A percentile compares a stretch with the other conserved stretches of the same genome.
Conservation (phyloP, 2,329 filamentous ascomycete genomes). For the Lachnellula subtilissima region DNA sequence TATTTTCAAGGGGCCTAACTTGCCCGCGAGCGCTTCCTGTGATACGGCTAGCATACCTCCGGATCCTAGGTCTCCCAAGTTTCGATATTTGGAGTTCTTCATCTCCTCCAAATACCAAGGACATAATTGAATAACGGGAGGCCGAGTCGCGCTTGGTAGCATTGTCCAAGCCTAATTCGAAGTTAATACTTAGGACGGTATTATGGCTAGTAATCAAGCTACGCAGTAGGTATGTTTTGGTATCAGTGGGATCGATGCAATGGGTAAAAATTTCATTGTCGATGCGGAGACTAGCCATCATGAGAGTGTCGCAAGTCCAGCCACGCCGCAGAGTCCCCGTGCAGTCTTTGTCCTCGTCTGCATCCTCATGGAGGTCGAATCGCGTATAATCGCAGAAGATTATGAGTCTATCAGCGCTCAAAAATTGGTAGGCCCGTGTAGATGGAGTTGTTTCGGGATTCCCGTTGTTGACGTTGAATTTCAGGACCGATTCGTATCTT, state of each 20-base stretch:
- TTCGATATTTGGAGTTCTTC: not conserved
- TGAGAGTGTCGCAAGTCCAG: not conserved
- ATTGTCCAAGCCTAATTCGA: not conserved
- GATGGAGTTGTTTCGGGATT: no score
- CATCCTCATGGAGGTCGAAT: not conserved
- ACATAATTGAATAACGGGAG: not conserved
- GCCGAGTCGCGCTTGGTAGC: not conserved
- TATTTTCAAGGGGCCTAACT: not conserved
- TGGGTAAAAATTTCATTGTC: not conserved
- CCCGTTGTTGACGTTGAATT: no score
- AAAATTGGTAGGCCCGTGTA: not conserved
- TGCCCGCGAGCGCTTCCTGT: not conserved
- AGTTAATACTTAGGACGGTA: not conserved
- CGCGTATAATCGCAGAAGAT: not conserved
- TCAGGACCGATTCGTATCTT: no score
- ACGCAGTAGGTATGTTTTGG: not conserved
- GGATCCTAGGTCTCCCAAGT: not conserved
- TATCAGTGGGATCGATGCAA: not conserved
- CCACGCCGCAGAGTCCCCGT: not conserved
- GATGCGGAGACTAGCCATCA: not conserved
- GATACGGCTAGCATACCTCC: not conserved
- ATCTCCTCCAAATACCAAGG: not conserved
- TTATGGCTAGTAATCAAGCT: not conserved
- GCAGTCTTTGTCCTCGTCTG: not conserved
- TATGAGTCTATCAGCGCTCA: not conserved